Percentiles rank a stretch among this genome's conserved stretches.
Evolutionary conservation across 345 rosid species (phyloP).

Genomic region (Pseudoturritis turrita): DNA sequence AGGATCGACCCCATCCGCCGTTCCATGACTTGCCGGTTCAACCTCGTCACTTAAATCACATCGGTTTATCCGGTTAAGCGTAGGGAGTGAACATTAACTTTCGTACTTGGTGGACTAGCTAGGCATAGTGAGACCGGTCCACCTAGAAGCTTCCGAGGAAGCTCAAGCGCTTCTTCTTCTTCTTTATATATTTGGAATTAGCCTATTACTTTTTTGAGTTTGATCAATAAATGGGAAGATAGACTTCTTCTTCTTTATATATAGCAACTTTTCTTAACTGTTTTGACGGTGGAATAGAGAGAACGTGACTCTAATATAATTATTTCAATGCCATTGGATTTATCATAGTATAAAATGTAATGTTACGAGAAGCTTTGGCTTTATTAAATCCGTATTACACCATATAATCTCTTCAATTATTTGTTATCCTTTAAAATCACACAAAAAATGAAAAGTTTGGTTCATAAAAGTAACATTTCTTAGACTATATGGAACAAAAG

Average conservation of each 20-base stretch:
- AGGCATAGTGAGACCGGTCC: neutral
- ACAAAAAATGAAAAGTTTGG: no score
- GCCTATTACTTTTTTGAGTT: no score
- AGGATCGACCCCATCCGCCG: neutral
- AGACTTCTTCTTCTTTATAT: neutral
- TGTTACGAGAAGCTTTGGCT: no score
- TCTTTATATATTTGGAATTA: neutral
- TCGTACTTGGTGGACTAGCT: neutral
- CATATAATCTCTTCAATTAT: no score
- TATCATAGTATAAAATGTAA: neutral
- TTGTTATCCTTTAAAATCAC: no score
- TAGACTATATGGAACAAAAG: no score
- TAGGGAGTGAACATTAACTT: neutral
- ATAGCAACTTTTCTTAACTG: neutral
- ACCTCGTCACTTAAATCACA: neutral
- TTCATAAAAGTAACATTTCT: no score
- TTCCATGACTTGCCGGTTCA: slow-evolving; percentile 1
- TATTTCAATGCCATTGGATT: neutral
- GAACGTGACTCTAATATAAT: neutral
- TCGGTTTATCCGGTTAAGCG: neutral
- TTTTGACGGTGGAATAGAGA: neutral
- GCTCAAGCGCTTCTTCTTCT: neutral
- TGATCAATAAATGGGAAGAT: neutral
- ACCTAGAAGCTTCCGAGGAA: neutral
- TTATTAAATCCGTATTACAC: no score